These are phyloP conservation scores for Astragalus membranaceus DNA, from an alignment of 306 rosid species.

Conservation along the genomic window DNA sequence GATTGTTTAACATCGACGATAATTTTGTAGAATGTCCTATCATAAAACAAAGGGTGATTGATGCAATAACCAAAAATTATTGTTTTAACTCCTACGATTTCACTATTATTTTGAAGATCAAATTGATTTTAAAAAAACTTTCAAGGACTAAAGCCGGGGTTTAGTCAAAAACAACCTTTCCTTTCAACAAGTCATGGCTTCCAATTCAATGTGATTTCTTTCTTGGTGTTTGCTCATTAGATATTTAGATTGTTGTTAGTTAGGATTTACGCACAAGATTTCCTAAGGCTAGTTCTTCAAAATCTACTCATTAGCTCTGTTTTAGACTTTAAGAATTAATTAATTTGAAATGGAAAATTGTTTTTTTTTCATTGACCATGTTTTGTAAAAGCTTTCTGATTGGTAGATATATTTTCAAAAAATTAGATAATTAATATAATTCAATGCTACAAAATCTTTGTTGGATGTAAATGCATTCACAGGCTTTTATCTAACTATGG, in stretches of 20 bases:
- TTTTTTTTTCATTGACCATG: not conserved
- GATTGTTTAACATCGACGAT: not conserved
- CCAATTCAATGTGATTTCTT: not conserved
- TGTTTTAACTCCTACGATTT: not conserved
- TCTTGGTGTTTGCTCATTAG: not conserved
- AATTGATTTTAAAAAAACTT: not conserved
- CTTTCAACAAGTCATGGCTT: not conserved
- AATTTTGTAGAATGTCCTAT: not conserved
- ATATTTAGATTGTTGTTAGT: not conserved
- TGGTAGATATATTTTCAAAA: not conserved
- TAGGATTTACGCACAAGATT: not conserved
- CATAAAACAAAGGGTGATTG: not conserved
- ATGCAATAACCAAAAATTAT: not conserved
- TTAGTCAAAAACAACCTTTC: not conserved
- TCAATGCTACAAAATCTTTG: not conserved
- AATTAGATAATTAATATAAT: not conserved
- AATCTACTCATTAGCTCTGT: not conserved
- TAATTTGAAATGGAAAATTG: not conserved
- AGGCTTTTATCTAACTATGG: not conserved
- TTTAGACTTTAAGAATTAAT: not conserved
- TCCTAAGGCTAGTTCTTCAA: not conserved
- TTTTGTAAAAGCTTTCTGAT: not conserved
- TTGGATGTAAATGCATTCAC: not conserved
- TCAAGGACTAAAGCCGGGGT: not conserved
- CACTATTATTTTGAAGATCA: not conserved